Evolutionary conservation across 2,329 filamentous ascomycete species (phyloP).

Genomic region (Dactylellina leptospora): DNA sequence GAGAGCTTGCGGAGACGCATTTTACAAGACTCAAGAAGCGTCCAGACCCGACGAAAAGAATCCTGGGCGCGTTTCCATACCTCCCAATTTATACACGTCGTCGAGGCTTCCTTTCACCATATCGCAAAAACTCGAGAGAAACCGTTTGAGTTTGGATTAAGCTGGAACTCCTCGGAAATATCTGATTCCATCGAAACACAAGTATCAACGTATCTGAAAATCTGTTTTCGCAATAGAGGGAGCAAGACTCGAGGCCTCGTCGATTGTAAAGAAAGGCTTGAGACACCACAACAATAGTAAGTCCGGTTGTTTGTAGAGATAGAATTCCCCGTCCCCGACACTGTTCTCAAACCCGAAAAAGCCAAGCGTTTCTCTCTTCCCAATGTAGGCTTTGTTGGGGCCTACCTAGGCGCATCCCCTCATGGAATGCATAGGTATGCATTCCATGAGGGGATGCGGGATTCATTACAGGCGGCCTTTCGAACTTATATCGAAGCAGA

Average conservation of each 20-base stretch:
- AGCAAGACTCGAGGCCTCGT: neutral
- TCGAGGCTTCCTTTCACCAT: neutral
- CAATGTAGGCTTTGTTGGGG: no score
- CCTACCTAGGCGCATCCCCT: neutral
- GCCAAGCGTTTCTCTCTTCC: neutral
- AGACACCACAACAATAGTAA: neutral
- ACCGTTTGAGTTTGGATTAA: slow-evolving; percentile 11
- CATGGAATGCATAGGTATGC: neutral
- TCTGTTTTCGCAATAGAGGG: neutral
- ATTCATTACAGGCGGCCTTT: neutral
- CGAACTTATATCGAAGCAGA: neutral
- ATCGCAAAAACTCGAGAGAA: neutral
- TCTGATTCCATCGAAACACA: neutral
- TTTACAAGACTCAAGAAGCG: neutral
- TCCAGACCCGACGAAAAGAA: neutral
- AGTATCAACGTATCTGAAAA: neutral
- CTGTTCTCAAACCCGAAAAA: no score
- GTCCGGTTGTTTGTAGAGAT: no score
- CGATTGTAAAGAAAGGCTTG: neutral
- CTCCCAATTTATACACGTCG: neutral
- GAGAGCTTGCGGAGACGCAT: neutral
- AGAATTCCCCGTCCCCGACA: no score
- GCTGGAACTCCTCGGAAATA: neutral
- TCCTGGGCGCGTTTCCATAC: neutral
- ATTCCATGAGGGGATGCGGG: neutral